Conservation (phyloP, 2,329 filamentous ascomycete species). For the Sporothrix pallida region DNA sequence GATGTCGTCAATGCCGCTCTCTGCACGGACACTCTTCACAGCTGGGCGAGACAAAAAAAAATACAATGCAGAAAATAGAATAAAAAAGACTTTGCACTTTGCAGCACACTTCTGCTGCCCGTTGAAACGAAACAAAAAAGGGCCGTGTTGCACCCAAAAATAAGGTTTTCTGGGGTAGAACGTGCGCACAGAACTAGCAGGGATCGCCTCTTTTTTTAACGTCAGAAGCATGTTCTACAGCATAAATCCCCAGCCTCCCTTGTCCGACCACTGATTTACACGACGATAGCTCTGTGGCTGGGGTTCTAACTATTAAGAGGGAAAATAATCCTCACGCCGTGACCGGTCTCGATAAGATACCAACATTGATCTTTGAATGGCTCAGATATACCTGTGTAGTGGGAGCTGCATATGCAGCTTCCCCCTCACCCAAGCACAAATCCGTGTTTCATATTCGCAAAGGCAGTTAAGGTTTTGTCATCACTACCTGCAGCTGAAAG, state of each 20-base stretch:
- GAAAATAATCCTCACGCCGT: neutral
- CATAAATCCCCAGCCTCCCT: neutral
- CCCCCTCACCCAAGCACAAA: neutral
- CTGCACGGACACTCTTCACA: neutral
- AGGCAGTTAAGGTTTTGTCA: neutral
- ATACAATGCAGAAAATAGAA: neutral
- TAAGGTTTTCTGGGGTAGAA: constrained; percentile 26
- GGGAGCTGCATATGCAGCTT: neutral
- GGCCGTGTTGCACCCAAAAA: constrained; percentile 13
- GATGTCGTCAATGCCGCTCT: neutral
- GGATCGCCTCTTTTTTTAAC: neutral
- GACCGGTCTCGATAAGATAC: neutral
- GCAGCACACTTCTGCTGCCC: neutral
- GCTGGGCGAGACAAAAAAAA: neutral
- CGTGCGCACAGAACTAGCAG: neutral
- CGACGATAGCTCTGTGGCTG: neutral
- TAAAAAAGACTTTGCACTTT: neutral
- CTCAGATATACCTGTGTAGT: neutral
- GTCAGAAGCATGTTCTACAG: neutral
- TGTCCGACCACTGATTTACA: neutral
- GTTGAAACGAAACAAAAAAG: constrained; percentile 21
- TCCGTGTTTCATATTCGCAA: neutral
- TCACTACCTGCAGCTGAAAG: no score
- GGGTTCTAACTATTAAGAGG: neutral
- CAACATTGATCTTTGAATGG: neutral